Evolutionary conservation across 2,329 filamentous ascomycete genomes (phyloP), one percentile per base, ranked within the genome.

Genomic region (Cercospora sojina): DNA sequence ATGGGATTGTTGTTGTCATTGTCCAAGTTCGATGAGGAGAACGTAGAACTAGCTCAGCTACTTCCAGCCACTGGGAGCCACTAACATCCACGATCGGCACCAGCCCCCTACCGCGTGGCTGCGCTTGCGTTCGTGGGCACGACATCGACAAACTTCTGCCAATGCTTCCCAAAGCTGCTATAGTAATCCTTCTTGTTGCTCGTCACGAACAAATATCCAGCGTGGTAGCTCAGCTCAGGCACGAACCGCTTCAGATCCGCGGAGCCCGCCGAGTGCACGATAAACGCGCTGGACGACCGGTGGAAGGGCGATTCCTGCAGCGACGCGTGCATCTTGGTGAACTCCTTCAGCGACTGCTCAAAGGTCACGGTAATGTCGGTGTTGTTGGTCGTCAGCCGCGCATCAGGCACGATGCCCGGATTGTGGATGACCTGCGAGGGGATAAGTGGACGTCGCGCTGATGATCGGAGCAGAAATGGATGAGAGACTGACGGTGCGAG

Each of bases 291-390:
- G 38, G 41, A 13, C 3, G 65, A 58, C 20, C 70, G 65, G 41
- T 67, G 63, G n/a, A 65, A 47, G 9, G 67, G 65, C 35, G 69
- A 59, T 4, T 66, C 43, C 18, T 59, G 43, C 47, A 71, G 41
- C 16, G 59, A 56, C 12, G 41, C 41, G n/a, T 62, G 32, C 20
- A 61, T 38, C 12, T 59, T 41, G 20, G 49, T 43, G 27, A 64
- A 71, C 27, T 69, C 49, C 5, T 65, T 53, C 53, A 65, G 69
- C 6, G 71, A 72, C 35, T 68, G 49, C 59, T 73, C 70, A 31
- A 73, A 73, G 6, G 65, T 66, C 29, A 73, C 71, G 2, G 67
- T 70, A 51, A 72, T 68, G 41, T 74, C 72, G 29, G 71, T 70
- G 16, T 55, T 68, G 23, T 66, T 59, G 38, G 53, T 29, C 20